Evolutionary conservation across 371 early-diverging fungal species (phyloP).

Genomic region (Nematocida minor): DNA sequence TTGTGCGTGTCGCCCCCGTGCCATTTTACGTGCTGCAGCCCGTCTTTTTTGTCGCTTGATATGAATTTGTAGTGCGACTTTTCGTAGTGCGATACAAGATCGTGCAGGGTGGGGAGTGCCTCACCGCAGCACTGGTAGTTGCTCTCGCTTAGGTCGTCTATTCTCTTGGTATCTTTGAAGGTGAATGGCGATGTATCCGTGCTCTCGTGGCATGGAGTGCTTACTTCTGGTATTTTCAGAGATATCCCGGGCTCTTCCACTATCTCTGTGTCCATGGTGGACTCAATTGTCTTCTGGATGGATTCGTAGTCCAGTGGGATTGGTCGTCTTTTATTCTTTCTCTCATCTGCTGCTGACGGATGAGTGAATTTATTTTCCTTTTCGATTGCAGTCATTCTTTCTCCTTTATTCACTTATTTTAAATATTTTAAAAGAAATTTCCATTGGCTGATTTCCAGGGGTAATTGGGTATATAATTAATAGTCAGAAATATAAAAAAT

Average conservation of each 20-base stretch:
- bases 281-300: conserved; percentile 33
- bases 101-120: conserved; percentile 41
- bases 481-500: not conserved
- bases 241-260: conserved; percentile 37
- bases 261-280: conserved; percentile 30
- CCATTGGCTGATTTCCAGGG: not conserved
- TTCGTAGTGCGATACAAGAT: conserved; percentile 48
- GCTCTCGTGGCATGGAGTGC: not conserved
- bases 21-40: conserved; percentile 40
- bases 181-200: conserved; percentile 35
- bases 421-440: conserved; percentile 47
- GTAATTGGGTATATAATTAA: not conserved
- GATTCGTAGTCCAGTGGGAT: conserved; percentile 46
- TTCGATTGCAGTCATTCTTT: not conserved
- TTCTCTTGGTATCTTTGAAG: conserved; percentile 23
- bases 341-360: conserved; percentile 20
- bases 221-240: conserved; percentile 34
- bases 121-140: conserved; percentile 52
- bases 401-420: not conserved
- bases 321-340: conserved; percentile 44
- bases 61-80: conserved; percentile 46
- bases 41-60: conserved; percentile 29
- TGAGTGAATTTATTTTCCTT: not conserved
- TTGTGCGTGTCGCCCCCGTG: conserved; percentile 45
- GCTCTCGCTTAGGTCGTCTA: conserved; percentile 28